Percentiles rank a stretch among this genome's conserved stretches.
These are phyloP conservation scores for Papilionanthe hybrid DNA, from an alignment of 116 monocot genomes.

Conservation along the genomic window DNA sequence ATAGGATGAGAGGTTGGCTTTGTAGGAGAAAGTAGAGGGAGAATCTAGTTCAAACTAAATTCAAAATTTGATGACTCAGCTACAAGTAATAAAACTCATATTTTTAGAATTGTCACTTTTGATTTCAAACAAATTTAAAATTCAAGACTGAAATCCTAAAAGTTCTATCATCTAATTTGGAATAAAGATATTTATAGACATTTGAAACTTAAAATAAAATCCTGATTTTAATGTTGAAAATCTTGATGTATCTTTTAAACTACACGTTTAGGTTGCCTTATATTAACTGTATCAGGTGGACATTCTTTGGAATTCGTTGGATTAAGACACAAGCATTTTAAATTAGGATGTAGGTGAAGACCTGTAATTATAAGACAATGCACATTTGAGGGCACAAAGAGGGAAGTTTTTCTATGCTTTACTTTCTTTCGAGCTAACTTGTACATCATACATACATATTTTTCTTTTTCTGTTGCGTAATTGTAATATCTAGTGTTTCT, in stretches of 20 bases:
- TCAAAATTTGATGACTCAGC: background rate
- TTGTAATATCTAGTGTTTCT: constrained; percentile 2
- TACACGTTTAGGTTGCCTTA: background rate
- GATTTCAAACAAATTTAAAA: background rate
- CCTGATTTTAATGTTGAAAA: background rate
- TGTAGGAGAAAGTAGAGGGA: background rate
- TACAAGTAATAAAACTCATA: background rate
- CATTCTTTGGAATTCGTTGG: background rate
- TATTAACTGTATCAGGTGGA: background rate
- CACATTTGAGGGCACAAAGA: background rate
- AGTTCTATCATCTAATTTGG: background rate
- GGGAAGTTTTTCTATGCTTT: background rate
- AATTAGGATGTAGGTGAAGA: background rate
- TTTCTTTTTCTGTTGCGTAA: background rate
- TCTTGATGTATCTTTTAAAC: background rate
- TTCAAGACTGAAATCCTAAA: background rate
- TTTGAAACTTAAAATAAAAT: background rate
- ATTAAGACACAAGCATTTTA: background rate
- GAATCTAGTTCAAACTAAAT: background rate
- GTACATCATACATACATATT: background rate
- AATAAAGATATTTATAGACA: background rate
- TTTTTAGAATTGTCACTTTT: background rate
- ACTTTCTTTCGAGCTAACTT: background rate
- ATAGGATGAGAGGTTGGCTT: background rate
- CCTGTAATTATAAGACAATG: background rate